Evolutionary conservation across 495 filamentous ascomycete genomes (phyloP).

Genomic region (Podospora pseudocomata): DNA sequence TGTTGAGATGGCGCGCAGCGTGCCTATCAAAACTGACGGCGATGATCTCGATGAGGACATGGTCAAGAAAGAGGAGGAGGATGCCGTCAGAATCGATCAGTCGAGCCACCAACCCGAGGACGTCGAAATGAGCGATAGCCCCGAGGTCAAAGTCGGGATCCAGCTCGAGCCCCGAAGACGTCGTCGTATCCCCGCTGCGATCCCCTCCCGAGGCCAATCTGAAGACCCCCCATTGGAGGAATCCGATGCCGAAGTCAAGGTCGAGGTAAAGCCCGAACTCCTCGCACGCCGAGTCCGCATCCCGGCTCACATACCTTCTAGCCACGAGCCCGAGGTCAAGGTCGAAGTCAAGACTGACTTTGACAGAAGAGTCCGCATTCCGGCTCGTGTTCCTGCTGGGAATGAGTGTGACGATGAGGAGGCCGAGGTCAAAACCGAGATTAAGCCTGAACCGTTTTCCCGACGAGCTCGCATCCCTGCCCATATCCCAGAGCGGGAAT

Average conservation of each 20-base stretch:
- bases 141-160: not conserved
- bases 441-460: not conserved
- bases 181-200: not conserved
- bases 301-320: not conserved
- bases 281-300: not conserved
- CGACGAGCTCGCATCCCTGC: not conserved
- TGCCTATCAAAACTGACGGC: not conserved
- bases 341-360: not conserved
- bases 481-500: not conserved
- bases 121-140: not conserved
- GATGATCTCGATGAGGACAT: constrained; percentile 4
- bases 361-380: not conserved
- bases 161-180: not conserved
- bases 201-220: not conserved
- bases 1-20: not conserved
- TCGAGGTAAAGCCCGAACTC: not conserved
- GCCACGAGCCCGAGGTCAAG: not conserved
- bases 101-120: not conserved
- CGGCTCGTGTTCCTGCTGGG: not conserved
- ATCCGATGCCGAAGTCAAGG: not conserved
- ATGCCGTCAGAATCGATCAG: not conserved
- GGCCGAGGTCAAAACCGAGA: not conserved
- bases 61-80: constrained; percentile 6
- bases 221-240: not conserved
- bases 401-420: not conserved